These are phyloP conservation scores for Ensete glaucum DNA, from an alignment of 176 grass and related monocot genomes.

Conservation along the genomic window DNA sequence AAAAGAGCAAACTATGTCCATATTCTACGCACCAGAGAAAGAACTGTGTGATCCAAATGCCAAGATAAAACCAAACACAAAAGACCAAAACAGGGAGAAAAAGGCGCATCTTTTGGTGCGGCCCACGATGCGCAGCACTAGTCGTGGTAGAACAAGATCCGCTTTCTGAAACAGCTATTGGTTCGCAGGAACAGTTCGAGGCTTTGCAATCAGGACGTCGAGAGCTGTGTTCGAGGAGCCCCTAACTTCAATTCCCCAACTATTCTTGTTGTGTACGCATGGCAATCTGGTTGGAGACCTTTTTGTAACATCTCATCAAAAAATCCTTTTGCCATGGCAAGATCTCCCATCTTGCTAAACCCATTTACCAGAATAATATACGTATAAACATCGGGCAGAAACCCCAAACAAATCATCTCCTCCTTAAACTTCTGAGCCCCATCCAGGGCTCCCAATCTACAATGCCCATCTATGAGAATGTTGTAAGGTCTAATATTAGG, in stretches of 20 bases:
- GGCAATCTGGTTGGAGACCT: constrained; percentile 40
- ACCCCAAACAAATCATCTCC: constrained; percentile 37
- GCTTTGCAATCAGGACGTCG: too few relatives aligned
- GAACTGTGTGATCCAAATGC: too few relatives aligned
- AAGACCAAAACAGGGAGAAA: too few relatives aligned
- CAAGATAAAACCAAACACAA: too few relatives aligned
- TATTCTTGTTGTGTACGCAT: constrained; percentile 63
- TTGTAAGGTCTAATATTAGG: constrained; percentile 48
- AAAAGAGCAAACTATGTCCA: too few relatives aligned
- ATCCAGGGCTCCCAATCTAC: constrained; percentile 36
- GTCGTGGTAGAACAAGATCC: too few relatives aligned
- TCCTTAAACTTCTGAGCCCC: constrained; percentile 46
- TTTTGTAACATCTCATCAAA: constrained; percentile 62
- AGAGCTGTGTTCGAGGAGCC: too few relatives aligned
- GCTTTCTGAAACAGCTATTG: too few relatives aligned
- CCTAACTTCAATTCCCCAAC: constrained; percentile 39
- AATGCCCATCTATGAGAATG: constrained; percentile 59
- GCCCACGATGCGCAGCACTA: too few relatives aligned
- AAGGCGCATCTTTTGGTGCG: too few relatives aligned
- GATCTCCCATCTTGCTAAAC: constrained; percentile 37
- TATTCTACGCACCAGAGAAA: too few relatives aligned
- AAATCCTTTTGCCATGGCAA: constrained; percentile 34
- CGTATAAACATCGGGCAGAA: constrained; percentile 42
- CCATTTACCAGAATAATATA: constrained; percentile 72
- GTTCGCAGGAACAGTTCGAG: too few relatives aligned